Evolutionary conservation across 306 rosid genomes (phyloP).

Genomic region (Cicer judaicum): DNA sequence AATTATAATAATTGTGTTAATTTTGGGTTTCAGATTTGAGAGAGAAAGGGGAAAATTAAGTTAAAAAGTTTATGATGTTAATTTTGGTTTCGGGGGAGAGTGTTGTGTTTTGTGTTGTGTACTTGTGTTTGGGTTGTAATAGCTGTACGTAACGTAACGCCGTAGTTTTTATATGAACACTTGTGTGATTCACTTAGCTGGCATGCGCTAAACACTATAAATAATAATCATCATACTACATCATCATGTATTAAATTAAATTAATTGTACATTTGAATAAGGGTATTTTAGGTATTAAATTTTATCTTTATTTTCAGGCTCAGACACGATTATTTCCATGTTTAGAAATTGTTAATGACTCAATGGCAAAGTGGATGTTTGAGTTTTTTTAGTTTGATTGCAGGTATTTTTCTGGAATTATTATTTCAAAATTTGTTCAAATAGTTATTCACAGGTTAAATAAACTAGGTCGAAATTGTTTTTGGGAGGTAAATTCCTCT

Average conservation of each 20-base stretch:
- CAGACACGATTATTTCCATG: background rate
- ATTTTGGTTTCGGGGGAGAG: background rate
- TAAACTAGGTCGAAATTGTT: too few relatives aligned
- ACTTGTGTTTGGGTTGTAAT: background rate
- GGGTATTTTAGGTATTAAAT: background rate
- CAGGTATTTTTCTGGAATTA: background rate
- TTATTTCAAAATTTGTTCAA: background rate
- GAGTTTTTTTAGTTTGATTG: background rate
- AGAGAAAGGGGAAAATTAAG: background rate
- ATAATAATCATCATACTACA: background rate
- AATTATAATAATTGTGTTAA: background rate
- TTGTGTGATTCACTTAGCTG: conserved; percentile 69
- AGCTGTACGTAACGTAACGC: conserved; percentile 60
- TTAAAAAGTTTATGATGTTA: background rate
- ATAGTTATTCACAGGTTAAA: too few relatives aligned
- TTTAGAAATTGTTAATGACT: conserved; percentile 17
- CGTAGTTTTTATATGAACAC: conserved; percentile 64
- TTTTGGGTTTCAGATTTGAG: conserved; percentile 48
- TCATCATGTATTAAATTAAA: background rate
- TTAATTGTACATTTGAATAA: background rate
- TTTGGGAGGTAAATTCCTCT: too few relatives aligned
- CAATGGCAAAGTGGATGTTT: background rate
- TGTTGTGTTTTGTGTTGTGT: background rate
- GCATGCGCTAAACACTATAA: conserved; percentile 63
- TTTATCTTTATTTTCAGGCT: background rate